Evolutionary conservation across 2,329 filamentous ascomycete genomes (phyloP).

Genomic region (Xylaria sp.): DNA sequence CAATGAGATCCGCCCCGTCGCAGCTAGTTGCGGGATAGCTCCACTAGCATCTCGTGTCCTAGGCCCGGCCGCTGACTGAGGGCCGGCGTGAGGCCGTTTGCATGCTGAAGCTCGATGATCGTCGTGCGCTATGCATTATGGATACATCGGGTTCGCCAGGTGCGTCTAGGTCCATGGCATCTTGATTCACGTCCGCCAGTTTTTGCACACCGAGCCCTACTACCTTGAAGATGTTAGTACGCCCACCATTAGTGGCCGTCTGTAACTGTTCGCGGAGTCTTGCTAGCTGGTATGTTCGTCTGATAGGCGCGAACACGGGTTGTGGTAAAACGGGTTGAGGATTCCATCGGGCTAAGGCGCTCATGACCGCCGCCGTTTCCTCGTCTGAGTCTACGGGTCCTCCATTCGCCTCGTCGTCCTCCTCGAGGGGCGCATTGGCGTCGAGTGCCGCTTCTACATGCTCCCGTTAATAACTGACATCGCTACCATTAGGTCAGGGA

Average conservation of each 20-base stretch:
- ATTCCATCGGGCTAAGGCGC: slow-evolving; percentile 77
- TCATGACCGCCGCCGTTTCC: slow-evolving; percentile 90
- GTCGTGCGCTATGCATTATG: slow-evolving; percentile 52
- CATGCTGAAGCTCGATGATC: slow-evolving; percentile 60
- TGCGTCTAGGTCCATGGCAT: slow-evolving; percentile 60
- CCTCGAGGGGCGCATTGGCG: slow-evolving; percentile 88
- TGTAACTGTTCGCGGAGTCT: slow-evolving; percentile 73
- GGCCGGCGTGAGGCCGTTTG: slow-evolving; percentile 56
- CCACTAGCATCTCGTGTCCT: slow-evolving; percentile 31
- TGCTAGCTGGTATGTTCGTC: slow-evolving; percentile 70
- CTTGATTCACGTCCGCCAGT: slow-evolving; percentile 60
- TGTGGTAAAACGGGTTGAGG: slow-evolving; percentile 81
- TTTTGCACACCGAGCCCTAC: slow-evolving; percentile 66
- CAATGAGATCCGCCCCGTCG: not conserved
- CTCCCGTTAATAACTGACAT: slow-evolving; percentile 32
- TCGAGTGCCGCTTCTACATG: slow-evolving; percentile 87
- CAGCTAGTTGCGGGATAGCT: not conserved
- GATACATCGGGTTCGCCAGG: slow-evolving; percentile 66
- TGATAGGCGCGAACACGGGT: slow-evolving; percentile 68
- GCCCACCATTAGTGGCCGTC: slow-evolving; percentile 72
- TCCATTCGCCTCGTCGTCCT: slow-evolving; percentile 82
- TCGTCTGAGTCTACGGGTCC: slow-evolving; percentile 93
- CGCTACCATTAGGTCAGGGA: not conserved
- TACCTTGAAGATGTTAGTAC: slow-evolving; percentile 72
- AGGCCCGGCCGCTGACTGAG: slow-evolving; percentile 61